phyloP scores from a whole-genome alignment of 371 early-diverging fungal species.

The Mucor indicus region DNA sequence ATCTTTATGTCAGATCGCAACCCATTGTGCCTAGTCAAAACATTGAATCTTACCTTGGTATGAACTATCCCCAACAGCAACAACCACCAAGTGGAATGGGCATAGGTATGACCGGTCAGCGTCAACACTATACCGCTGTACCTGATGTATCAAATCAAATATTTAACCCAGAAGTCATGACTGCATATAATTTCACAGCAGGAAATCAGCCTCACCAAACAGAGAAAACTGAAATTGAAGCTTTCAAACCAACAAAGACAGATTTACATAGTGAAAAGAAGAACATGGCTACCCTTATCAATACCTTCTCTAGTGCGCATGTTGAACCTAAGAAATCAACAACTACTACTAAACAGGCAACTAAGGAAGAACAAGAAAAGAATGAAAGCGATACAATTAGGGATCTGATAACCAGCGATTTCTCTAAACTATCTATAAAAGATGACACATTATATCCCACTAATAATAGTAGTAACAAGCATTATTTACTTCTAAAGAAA shows the following conservation, averaged over 20 bases:
- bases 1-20: constrained; percentile 22
- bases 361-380: not conserved
- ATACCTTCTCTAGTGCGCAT: constrained; percentile 21
- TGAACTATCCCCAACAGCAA: not conserved
- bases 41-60: not conserved
- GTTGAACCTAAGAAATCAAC: not conserved
- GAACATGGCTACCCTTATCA: constrained; percentile 30
- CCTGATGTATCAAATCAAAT: constrained; percentile 21
- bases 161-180: constrained; percentile 33
- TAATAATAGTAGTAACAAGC: not conserved
- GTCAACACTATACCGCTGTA: constrained; percentile 32
- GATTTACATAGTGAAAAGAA: constrained; percentile 31
- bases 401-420: constrained; percentile 14
- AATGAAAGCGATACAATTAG: constrained; percentile 1
- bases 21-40: constrained; percentile 13
- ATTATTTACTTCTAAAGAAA: constrained; percentile 10
- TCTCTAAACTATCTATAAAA: constrained; percentile 13
- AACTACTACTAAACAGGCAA: not conserved
- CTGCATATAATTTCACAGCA: constrained; percentile 34
- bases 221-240: constrained; percentile 19
- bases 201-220: constrained; percentile 7
- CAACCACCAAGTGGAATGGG: not conserved
- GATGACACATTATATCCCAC: constrained; percentile 15
- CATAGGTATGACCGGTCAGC: constrained; percentile 19
- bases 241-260: constrained; percentile 22